Conservation (phyloP, 75 land plant species). For the Cunninghamia lanceolata region DNA sequence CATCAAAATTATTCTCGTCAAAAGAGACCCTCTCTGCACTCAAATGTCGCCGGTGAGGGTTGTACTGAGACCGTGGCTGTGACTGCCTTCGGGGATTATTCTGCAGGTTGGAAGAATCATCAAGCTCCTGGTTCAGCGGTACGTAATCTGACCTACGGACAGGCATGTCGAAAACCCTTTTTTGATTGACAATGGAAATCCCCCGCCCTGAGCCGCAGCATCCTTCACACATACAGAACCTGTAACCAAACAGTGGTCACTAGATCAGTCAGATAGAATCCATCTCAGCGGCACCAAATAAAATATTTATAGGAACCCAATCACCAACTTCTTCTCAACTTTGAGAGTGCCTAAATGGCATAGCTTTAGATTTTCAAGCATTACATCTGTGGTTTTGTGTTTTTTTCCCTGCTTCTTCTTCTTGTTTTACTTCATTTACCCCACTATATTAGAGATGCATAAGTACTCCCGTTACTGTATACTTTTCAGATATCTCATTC, state of each 20-base stretch:
- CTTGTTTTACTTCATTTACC: neutral
- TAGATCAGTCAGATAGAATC: neutral
- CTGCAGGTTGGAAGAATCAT: constrained; percentile 18
- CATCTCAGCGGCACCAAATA: neutral
- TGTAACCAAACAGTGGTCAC: neutral
- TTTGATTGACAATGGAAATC: neutral
- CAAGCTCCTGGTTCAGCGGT: constrained; percentile 40
- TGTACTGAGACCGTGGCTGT: neutral
- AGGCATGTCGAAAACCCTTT: constrained; percentile 22
- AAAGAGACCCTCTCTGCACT: neutral
- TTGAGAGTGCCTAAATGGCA: neutral
- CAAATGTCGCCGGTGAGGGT: neutral
- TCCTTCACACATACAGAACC: constrained; percentile 2
- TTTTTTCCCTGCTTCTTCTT: neutral
- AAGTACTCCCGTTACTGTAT: neutral
- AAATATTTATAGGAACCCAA: neutral
- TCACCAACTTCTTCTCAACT: neutral
- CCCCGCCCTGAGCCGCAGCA: neutral
- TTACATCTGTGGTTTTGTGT: neutral
- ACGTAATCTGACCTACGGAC: constrained; percentile 47
- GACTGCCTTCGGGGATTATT: neutral
- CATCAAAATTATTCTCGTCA: neutral
- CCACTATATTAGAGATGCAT: neutral
- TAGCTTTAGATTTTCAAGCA: neutral
- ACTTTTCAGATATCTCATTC: neutral